Evolutionary conservation across 257 asterid species (phyloP).

Genomic region (Verbascum thapsus): DNA sequence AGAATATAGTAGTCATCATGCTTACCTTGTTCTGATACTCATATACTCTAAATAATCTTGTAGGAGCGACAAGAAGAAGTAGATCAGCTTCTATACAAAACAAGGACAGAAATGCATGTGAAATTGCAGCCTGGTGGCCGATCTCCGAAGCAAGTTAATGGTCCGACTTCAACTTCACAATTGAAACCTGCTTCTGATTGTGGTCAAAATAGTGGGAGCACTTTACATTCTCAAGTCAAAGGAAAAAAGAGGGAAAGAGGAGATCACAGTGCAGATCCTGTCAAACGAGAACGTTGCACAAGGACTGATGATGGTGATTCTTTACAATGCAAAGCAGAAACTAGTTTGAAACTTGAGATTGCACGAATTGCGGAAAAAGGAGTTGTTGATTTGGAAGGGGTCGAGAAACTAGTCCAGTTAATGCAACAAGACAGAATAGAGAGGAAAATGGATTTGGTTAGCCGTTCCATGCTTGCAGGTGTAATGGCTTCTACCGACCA

Average conservation of each 20-base stretch:
- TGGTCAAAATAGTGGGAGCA: slow-evolving; percentile 57
- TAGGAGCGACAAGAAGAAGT: slow-evolving; percentile 88
- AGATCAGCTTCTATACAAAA: slow-evolving; percentile 60
- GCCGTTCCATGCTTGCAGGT: slow-evolving; percentile 71
- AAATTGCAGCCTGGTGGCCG: slow-evolving; percentile 69
- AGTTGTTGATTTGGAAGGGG: slow-evolving; percentile 65
- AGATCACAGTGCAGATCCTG: slow-evolving; percentile 60
- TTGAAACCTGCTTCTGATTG: slow-evolving; percentile 59
- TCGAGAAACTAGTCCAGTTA: slow-evolving; percentile 79
- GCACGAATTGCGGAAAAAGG: slow-evolving; percentile 74
- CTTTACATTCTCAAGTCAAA: slow-evolving; percentile 63
- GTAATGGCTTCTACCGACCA: slow-evolving; percentile 81
- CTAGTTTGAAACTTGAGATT: slow-evolving; percentile 59
- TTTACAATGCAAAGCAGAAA: slow-evolving; percentile 45
- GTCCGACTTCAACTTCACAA: slow-evolving; percentile 62
- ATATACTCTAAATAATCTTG: slow-evolving; percentile 19
- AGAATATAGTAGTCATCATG: background rate
- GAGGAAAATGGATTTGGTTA: slow-evolving; percentile 59
- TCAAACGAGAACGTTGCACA: slow-evolving; percentile 65
- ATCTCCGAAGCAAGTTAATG: slow-evolving; percentile 74
- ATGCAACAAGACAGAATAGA: slow-evolving; percentile 66
- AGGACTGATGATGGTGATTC: slow-evolving; percentile 64
- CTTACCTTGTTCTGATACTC: slow-evolving; percentile 16
- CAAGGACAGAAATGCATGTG: slow-evolving; percentile 72
- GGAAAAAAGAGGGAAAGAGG: slow-evolving; percentile 93